phyloP scores from a whole-genome alignment of 306 rosid species.

The Vigna angularis region DNA sequence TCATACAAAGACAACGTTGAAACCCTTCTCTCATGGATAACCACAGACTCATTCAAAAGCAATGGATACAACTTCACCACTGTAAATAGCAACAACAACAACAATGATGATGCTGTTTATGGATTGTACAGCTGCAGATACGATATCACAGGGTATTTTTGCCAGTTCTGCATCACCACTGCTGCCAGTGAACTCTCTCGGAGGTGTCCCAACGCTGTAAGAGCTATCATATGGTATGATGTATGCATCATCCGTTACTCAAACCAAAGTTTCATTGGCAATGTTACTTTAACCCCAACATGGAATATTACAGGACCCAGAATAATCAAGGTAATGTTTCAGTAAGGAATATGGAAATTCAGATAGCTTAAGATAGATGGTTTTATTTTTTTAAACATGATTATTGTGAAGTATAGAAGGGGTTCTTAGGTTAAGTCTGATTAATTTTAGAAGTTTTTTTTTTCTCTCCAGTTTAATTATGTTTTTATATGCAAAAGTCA shows the following conservation, averaged over 20 bases:
- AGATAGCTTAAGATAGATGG: too few species aligned
- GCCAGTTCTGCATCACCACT: conserved; percentile 41
- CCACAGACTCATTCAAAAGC: background rate
- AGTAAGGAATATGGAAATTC: background rate
- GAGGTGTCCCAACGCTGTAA: conserved; percentile 28
- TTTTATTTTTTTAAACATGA: too few species aligned
- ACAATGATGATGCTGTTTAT: conserved; percentile 4
- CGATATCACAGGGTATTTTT: background rate
- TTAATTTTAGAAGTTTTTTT: too few species aligned
- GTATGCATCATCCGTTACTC: conserved; percentile 37
- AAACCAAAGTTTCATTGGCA: background rate
- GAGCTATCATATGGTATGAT: conserved; percentile 38
- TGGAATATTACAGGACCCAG: background rate
- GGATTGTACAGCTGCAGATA: conserved; percentile 33
- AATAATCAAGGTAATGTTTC: background rate
- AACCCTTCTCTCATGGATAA: conserved; percentile 1
- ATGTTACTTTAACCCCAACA: background rate
- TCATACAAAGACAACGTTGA: conserved; percentile 34
- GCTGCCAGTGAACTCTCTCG: conserved; percentile 1
- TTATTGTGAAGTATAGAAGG: too few species aligned
- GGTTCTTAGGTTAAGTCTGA: too few species aligned
- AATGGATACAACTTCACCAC: conserved; percentile 2
- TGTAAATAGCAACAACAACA: background rate
- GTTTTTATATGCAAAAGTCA: too few species aligned
- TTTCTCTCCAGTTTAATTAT: too few species aligned